Conservation (phyloP, 108 stramenopile species). For the Schizochytrium sp. region DNA sequence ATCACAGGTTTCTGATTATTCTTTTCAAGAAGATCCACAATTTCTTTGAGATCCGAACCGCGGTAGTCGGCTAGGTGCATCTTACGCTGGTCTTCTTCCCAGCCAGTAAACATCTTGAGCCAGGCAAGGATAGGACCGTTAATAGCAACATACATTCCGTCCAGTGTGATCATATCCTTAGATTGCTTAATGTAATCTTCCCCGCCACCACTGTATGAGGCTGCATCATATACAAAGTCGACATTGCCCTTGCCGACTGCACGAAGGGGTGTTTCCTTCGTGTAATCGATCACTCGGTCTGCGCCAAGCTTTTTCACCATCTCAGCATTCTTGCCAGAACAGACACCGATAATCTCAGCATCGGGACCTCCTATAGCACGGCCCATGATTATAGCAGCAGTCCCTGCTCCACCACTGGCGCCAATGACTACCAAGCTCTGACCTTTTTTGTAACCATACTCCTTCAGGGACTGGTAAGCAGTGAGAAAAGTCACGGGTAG, state of each 20-base stretch:
- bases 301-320: conserved; percentile 49
- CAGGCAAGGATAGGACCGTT: background rate
- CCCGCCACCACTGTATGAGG: background rate
- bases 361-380: background rate
- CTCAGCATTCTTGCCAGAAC: conserved; percentile 59
- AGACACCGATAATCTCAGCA: conserved; percentile 35
- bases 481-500: background rate
- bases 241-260: conserved; percentile 34
- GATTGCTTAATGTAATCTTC: conserved; percentile 13
- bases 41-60: background rate
- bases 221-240: conserved; percentile 54
- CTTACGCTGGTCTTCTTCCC: conserved; percentile 36
- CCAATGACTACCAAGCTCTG: conserved; percentile 20
- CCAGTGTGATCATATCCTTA: conserved; percentile 14
- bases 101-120: conserved; percentile 38
- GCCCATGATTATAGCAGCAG: conserved; percentile 14
- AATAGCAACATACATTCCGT: conserved; percentile 15
- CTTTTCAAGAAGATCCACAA: background rate
- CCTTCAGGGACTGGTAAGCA: background rate
- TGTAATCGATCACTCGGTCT: conserved; percentile 41
- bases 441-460: conserved; percentile 36
- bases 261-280: conserved; percentile 34
- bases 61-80: conserved; percentile 18
- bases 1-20: conserved; percentile 28
- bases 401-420: conserved; percentile 43